Base-by-base conservation (phyloP, 2,329 filamentous ascomycete species). In the Xylariales sp. region DNA sequence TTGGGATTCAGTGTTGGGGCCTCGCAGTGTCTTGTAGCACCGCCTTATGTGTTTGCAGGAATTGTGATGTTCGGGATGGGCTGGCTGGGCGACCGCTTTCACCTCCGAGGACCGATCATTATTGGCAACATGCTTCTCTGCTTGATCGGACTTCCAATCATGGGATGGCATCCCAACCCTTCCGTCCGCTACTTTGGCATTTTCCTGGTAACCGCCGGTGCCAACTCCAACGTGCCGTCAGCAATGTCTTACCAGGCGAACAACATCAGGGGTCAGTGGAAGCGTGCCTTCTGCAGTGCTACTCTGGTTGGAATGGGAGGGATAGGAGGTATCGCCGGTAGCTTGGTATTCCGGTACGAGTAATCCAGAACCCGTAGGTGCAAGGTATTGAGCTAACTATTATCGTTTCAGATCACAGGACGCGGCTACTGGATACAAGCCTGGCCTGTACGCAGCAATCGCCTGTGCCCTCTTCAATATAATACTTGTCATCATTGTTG, bases 261-360 rank as follows among this genome's bases (percentile, higher is more conserved):
- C 66, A 93, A 93, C 64, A 84, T 93, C 55, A 79, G 85, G 37
- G 87, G 86, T 1, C 86, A 91, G 65, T 91, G 86, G 85, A 91
- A 89, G 68, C 78, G 87, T 32, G 86, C 86, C 1, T 81, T 91
- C 53, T 84, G 80, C 61, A 84, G 79, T 44, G 84, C 86, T 3
- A 84, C 82, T 0, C 71, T 91, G 1, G 83, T 91, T 5, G 84
- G 84, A 1, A 78, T 84, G 35, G 86, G 86, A 5, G 85, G 84
- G 1, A 69, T 91, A 21, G 87, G 87, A 29, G 86, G 87, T 29
- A 90, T 91, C 46, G 77, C 78, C 1, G 85, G 85, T 18, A 78
- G 76, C 48, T 67, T 86, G 43, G 80, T 90, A 7, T 91, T 90
- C 65, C 39, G 45, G 45, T 46, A 44, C 24, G 38, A 11, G 1